phyloP scores from a whole-genome alignment of 2,329 filamentous ascomycete species.

The Beauveria sp. region DNA sequence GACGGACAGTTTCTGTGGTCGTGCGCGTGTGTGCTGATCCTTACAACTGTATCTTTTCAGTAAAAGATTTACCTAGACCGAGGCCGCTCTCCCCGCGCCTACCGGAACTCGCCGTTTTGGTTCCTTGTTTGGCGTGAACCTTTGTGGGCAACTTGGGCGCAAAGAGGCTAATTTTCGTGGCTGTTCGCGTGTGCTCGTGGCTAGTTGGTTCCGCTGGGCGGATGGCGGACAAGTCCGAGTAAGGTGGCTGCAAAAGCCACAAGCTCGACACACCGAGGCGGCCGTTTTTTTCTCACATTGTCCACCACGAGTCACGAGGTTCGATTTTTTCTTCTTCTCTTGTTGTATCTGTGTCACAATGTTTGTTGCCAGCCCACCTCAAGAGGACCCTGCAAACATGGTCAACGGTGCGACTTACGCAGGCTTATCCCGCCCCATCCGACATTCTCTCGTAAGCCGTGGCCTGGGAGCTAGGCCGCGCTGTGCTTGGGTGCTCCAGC shows the following conservation, averaged over 20 bases:
- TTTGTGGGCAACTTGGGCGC: not conserved
- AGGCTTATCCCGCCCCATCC: slow-evolving; percentile 6
- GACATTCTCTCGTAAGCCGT: slow-evolving; percentile 11
- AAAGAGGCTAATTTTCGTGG: not conserved
- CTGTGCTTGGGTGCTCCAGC: not conserved
- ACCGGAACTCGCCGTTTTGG: not conserved
- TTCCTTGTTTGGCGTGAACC: not conserved
- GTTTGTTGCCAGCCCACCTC: not conserved
- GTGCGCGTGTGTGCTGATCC: not conserved
- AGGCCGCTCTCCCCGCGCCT: too few relatives aligned
- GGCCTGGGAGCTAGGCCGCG: not conserved
- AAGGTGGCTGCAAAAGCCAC: not conserved
- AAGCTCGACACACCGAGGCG: not conserved
- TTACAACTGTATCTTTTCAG: too few relatives aligned
- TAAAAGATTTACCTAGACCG: too few relatives aligned
- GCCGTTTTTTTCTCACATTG: not conserved
- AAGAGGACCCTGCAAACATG: not conserved
- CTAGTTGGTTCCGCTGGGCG: not conserved
- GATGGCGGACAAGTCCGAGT: not conserved
- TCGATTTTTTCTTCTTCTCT: not conserved
- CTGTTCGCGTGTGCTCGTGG: not conserved
- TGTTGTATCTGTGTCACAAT: not conserved
- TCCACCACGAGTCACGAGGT: not conserved
- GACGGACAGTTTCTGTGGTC: not conserved
- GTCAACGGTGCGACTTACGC: not conserved